phyloP scores from a whole-genome alignment of 2,329 filamentous ascomycete genomes.

The Neonectria hederae region DNA sequence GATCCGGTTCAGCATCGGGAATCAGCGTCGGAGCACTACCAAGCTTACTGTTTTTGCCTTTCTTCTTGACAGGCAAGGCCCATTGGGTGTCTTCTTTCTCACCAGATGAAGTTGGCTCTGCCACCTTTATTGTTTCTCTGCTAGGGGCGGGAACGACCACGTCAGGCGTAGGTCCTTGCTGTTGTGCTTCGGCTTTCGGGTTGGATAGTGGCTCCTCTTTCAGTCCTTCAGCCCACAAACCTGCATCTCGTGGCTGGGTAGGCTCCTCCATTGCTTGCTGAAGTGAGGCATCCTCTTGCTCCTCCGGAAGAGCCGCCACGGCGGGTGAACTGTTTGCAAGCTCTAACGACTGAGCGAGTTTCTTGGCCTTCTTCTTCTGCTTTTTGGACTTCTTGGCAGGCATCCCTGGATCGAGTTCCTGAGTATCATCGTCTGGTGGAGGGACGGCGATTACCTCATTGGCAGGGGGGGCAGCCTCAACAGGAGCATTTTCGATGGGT shows the following conservation, averaged over 20 bases:
- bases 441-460: neutral
- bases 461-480: neutral
- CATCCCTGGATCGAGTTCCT: conserved; percentile 21
- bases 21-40: neutral
- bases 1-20: neutral
- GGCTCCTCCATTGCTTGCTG: conserved; percentile 7
- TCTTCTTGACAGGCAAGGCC: conserved; percentile 42
- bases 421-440: conserved; percentile 5
- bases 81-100: conserved; percentile 27
- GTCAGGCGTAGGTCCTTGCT: neutral
- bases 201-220: neutral
- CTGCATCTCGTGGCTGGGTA: no score
- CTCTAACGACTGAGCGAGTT: conserved; percentile 37
- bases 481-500: neutral
- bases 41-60: conserved; percentile 43
- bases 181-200: neutral
- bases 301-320: conserved; percentile 1
- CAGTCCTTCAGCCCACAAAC: no score
- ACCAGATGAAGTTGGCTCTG: neutral
- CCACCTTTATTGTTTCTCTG: neutral
- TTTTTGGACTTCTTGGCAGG: conserved; percentile 44
- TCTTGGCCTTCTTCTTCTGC: conserved; percentile 50
- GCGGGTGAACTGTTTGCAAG: conserved; percentile 7
- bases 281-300: conserved; percentile 4
- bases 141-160: neutral